Evolutionary conservation across 2,329 filamentous ascomycete species (phyloP), one percentile per base, ranked within the genome.

Genomic region (Coleophoma eucalyptorum): DNA sequence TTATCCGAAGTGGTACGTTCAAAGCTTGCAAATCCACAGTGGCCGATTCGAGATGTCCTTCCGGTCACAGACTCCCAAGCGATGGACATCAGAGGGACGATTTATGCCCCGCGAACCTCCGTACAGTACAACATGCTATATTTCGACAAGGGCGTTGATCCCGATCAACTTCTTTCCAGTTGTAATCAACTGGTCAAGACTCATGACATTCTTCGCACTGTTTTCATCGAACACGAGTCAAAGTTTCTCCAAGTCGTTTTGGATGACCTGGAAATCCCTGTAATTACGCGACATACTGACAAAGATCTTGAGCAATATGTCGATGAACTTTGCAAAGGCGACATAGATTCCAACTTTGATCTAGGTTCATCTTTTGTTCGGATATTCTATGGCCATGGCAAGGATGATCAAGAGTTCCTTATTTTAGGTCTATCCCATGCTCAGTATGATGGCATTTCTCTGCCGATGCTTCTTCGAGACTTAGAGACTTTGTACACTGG

Each of bases 391-490:
- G 58, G 62, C 12, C 37, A 63, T 41, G 53, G 51, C 37, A 40
- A 46, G 11, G 43, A 58, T 3, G 56, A 62, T 12, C 54, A 65
- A 4, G 59, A 67, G 1, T 68, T 65, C 11, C 66, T 75, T 15
- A 61, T 67, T 5, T 63, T 75, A 50, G 63, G 71, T 32, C 64
- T 79, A 13, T 79, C 76, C 0, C 83, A 86, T 64, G 75, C 79
- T 2, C 58, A 84, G 1, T 86, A 84, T 58, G 83, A 86, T 64
- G 83, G 83, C 19, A 85, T 82, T 79, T 83, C 81, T 11, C 76
- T 83, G 62, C 59, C 59, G 8, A 46, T 43, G 8, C 20, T 61
- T 2, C 56, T 62, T 21, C 49, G 49, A 31, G 52, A 60, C 46
- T 48, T 62, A 12, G 53, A 54, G 20, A 37, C 49, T 8, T 26